Conservation (phyloP, 2,329 filamentous ascomycete genomes). For the Juglanconis oblonga region DNA sequence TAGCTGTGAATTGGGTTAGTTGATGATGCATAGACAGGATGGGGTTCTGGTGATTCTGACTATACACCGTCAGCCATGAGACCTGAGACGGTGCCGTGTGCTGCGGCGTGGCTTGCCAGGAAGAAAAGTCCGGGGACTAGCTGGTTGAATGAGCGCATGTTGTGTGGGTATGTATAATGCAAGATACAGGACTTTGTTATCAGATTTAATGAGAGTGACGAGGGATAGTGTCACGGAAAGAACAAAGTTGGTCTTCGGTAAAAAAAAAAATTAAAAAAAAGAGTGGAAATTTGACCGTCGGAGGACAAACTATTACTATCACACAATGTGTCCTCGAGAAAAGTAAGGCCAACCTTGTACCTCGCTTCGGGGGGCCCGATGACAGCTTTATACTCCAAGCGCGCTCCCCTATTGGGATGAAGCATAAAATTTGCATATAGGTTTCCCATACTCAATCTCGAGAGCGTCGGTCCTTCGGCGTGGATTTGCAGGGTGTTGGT, state of each 20-base stretch:
- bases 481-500: neutral
- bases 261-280: neutral
- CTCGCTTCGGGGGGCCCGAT: neutral
- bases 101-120: neutral
- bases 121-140: neutral
- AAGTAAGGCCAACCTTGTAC: no score
- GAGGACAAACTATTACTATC: neutral
- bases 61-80: constrained; percentile 2
- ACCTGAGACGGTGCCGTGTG: constrained; percentile 4
- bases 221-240: neutral
- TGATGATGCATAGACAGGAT: neutral
- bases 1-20: constrained; percentile 29
- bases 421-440: neutral
- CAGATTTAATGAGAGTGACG: neutral
- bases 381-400: neutral
- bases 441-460: neutral
- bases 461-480: no score
- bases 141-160: neutral
- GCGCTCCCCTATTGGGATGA: neutral
- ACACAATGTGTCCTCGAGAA: neutral
- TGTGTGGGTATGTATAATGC: neutral
- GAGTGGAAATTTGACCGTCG: neutral
- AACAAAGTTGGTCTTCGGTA: neutral
- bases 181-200: neutral
- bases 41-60: neutral